Evolutionary conservation across 148 eudicot genomes (phyloP), one percentile per base, ranked within the genome.

Genomic region (Chenopodium formosanum): DNA sequence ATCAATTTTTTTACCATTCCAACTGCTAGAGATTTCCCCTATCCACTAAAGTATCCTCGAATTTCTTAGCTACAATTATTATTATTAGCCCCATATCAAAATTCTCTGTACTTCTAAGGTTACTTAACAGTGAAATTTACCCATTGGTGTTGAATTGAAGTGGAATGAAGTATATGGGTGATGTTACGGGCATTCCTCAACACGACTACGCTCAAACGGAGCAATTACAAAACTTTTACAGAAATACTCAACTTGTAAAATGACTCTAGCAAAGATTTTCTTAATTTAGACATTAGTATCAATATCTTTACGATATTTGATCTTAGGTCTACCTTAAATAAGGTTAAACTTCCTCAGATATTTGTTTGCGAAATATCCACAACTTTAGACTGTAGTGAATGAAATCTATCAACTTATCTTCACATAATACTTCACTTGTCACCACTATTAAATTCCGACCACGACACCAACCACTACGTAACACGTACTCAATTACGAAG

Each of bases 1-100:
- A 70, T 84, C 86, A 79, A 83, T n/a, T 56, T 67, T 75, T 56
- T 67, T 75, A 75, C 76, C 78, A 76, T 60, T 75, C 58, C 6
- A 62, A 25, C 77, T 74, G 73, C 76, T 62, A 60, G 25, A 80
- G 83, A 75, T 84, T 75, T 56, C 80, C 63, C 77, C 71, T 70
- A 84, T 76, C 70, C 74, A 47, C 23, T 40, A 40, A 40, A 40
- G 44, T 40, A 40, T 40, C 44, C 44, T 40, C 44, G 44, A 40
- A 40, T 40, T 11, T 20, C 31, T 56, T 79, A 75, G 73, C 73
- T n/a, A 56, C 37, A 48, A 84, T 80, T 48, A 84, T 70, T 20
- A 84, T 67, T 40, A 40, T 5, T 40, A 40, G 7, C 44, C 13
- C 62, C 73, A 48, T 75, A 60, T 29, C 79, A 17, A 70, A 62